Base-by-base conservation (phyloP, 441 rosid species). In the Populus hybrid region DNA sequence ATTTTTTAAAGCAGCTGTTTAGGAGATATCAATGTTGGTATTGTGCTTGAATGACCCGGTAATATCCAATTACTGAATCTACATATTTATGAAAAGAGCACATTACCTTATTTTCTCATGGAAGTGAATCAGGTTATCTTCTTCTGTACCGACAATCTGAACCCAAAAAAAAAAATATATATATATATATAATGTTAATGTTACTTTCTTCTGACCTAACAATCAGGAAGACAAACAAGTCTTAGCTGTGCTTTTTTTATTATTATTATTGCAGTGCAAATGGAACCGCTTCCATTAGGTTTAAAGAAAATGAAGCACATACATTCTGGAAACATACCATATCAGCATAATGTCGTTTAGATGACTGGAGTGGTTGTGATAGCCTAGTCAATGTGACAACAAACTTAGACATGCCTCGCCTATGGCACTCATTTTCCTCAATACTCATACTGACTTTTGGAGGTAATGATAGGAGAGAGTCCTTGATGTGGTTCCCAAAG, bases 401-500 rank as follows among this genome's bases (percentile, higher is more conserved):
- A 67, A 94, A 63, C 84, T 88, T 91, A 67, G 89, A 83, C 75
- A 85, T 86, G 30, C 92, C 96, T 83, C 85, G 93, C 82, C 87
- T 86, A 73, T 77, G 90, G 79, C 87, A 79, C 72, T 88, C 92
- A 72, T 83, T 83, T 85, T 89, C 94, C 81, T 89, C 90, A 21
- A 92, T 83, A 82, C 84, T 85, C 73, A 96, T 75, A 73, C 88
- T 89, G 72, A 93, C 93, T 82, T 90, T 91, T 53, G 99, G 98
- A 78, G 99, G 98, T 79, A 96, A 84, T 59, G 98, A 85, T 66
- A 84, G 81, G 42, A 96, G 87, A 77, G 99, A 90, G 70, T 96
- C 98, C 88, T 96, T 96, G 80, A 96, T 93, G 81, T 94, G 97
- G 86, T 96, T 94, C 81, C 98, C 98, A 78, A 94, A 96, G 42